Evolutionary conservation across 192 early-diverging fungal genomes (phyloP).

Genomic region (Spizellomyces punctatus): DNA sequence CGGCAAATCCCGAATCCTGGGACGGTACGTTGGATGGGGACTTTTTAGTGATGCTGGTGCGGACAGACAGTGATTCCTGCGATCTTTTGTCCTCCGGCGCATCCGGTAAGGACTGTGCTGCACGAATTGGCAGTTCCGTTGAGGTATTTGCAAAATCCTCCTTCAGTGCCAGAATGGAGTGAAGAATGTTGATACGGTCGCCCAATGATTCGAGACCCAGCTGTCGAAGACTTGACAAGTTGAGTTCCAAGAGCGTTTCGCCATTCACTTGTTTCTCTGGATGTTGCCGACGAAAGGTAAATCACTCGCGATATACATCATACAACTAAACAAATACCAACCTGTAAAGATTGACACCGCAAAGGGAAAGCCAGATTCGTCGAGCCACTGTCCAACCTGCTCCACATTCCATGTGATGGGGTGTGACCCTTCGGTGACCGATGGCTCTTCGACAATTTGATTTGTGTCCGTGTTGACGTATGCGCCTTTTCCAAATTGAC

Average conservation of each 20-base stretch:
- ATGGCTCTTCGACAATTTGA: not conserved
- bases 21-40: constrained; percentile 1
- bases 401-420: constrained; percentile 57
- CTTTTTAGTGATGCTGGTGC: no score
- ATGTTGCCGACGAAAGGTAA: not conserved
- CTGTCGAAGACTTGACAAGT: constrained; percentile 66
- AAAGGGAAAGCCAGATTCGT: constrained; percentile 45
- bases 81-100: no score
- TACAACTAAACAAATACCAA: not conserved
- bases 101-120: no score
- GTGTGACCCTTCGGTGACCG: constrained; percentile 16
- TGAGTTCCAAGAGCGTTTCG: constrained; percentile 62
- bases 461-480: not conserved
- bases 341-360: not conserved
- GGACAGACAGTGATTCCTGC: not conserved
- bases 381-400: constrained; percentile 65
- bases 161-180: constrained; percentile 59
- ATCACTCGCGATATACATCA: not conserved
- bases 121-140: no score
- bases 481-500: not conserved
- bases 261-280: constrained; percentile 72
- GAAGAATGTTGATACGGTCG: constrained; percentile 69
- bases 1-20: constrained; percentile 36
- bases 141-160: constrained; percentile 29
- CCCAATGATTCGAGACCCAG: constrained; percentile 65